Conservation (phyloP, 1,284 basidiomycete species). For the Ceratobasidium sp. region DNA sequence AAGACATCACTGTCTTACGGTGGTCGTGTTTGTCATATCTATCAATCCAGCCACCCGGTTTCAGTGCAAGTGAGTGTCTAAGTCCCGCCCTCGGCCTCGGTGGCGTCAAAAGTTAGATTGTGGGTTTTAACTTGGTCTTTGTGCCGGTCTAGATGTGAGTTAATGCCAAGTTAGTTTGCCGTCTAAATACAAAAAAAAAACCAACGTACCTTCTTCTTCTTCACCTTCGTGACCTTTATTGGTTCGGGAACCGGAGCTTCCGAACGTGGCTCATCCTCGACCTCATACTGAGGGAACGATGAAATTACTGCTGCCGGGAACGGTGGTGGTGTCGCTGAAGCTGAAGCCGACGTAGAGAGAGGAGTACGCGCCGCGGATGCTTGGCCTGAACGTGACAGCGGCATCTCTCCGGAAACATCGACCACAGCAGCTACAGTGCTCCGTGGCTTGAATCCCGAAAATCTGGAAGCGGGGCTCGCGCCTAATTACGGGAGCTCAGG, state of each 20-base stretch:
- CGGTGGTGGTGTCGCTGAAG: conserved; percentile 43
- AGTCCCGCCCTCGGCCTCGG: conserved; percentile 39
- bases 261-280: conserved; percentile 56
- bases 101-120: no score
- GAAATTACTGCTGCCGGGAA: conserved; percentile 49
- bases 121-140: conserved; percentile 42
- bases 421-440: conserved; percentile 57
- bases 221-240: conserved; percentile 73
- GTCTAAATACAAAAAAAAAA: conserved; percentile 25
- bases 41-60: no score
- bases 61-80: neutral
- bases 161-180: conserved; percentile 38
- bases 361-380: conserved; percentile 40
- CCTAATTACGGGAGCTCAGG: conserved; percentile 47
- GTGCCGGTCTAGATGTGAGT: conserved; percentile 31
- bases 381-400: conserved; percentile 55
- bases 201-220: conserved; percentile 61
- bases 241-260: conserved; percentile 65
- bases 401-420: conserved; percentile 86
- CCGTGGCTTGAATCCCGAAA: conserved; percentile 42
- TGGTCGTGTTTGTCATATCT: no score
- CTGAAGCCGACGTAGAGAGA: conserved; percentile 38
- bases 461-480: conserved; percentile 51
- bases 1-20: no score
- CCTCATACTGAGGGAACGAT: conserved; percentile 67